These are phyloP conservation scores for Sugiyamaella xylanicola DNA, from an alignment of 1,139 yeast genomes.

Conservation along the genomic window DNA sequence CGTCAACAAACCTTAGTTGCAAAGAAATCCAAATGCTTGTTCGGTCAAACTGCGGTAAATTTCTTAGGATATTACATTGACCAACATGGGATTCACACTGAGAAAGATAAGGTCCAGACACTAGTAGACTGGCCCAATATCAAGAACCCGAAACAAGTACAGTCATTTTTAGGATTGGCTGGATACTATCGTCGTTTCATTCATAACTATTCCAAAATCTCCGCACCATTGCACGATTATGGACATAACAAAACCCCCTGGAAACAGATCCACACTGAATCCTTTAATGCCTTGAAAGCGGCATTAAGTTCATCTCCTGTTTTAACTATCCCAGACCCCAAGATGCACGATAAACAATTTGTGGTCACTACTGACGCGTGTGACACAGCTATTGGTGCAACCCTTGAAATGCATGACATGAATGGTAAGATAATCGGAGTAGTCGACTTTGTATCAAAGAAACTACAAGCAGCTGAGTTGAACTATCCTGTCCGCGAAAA, in stretches of 20 bases:
- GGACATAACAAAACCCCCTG: no score
- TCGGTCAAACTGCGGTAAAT: background rate
- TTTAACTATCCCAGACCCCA: no score
- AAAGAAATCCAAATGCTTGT: background rate
- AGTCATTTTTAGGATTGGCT: background rate
- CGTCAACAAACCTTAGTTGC: background rate
- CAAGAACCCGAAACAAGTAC: background rate
- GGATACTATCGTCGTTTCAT: background rate
- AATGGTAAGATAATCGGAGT: background rate
- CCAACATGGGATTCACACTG: background rate
- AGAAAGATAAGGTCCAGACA: background rate
- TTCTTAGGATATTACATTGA: background rate
- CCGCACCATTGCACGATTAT: no score
- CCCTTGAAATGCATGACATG: no score
- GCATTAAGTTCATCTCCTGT: no score
- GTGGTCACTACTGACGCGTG: background rate
- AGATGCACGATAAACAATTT: no score
- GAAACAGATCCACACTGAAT: no score
- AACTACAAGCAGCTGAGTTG: background rate
- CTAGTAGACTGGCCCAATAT: background rate
- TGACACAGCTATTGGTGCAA: background rate
- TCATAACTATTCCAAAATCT: background rate
- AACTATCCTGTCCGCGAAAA: background rate
- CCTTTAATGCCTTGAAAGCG: no score
- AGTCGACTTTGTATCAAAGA: background rate